Percentiles rank a stretch among this genome's conserved stretches.
These are phyloP conservation scores for Ophiocordyceps camponoti-floridani DNA, from an alignment of 2,329 filamentous ascomycete genomes.

Conservation along the genomic window DNA sequence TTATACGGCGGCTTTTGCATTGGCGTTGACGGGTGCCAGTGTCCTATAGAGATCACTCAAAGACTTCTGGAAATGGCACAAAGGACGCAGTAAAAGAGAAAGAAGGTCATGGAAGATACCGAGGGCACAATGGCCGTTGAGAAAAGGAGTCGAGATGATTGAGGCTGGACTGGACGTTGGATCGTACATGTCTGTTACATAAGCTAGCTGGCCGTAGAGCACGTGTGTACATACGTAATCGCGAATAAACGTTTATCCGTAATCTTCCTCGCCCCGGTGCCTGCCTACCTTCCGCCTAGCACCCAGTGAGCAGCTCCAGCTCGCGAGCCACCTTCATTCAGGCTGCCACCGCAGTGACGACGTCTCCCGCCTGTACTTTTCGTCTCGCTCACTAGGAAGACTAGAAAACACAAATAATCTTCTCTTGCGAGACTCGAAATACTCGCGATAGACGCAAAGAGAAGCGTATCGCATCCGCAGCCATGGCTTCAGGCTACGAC, in stretches of 20 bases:
- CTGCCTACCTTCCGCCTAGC: background rate
- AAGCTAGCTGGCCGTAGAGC: too few relatives aligned
- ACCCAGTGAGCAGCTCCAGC: constrained; percentile 6
- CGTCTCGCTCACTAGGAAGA: constrained; percentile 1
- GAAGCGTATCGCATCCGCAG: constrained; percentile 1
- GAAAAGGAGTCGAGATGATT: background rate
- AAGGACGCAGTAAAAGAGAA: background rate
- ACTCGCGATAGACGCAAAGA: background rate
- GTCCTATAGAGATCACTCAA: background rate
- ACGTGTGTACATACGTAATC: background rate
- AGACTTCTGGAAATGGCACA: background rate
- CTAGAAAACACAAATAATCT: constrained; percentile 2
- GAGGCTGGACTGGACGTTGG: too few relatives aligned
- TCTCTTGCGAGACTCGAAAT: background rate
- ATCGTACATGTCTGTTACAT: too few relatives aligned
- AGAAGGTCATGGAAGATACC: background rate
- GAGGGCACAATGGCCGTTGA: background rate
- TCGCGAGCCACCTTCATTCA: constrained; percentile 12
- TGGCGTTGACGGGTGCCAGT: constrained; percentile 2
- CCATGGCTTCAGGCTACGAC: constrained; percentile 91
- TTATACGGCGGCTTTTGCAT: background rate
- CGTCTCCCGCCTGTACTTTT: constrained; percentile 11
- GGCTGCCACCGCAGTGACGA: constrained; percentile 20
- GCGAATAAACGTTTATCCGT: too few relatives aligned
- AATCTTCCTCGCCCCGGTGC: constrained; percentile 12